A percentile compares a stretch with the other conserved stretches of the same genome.
phyloP scores from a whole-genome alignment of 495 filamentous ascomycete species.

The Annulohypoxylon moriforme region DNA sequence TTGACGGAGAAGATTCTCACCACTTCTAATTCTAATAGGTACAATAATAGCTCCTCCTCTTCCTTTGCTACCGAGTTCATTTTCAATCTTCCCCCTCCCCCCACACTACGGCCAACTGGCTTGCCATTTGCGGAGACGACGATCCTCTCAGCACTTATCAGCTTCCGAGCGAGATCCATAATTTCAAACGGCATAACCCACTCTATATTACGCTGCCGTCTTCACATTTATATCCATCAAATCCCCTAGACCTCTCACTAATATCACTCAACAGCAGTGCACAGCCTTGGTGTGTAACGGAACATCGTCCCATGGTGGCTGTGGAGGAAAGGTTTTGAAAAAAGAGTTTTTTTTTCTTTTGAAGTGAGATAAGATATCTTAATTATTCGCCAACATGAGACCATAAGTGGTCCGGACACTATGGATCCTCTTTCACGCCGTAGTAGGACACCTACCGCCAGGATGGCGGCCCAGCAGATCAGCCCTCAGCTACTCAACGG shows the following conservation, averaged over 20 bases:
- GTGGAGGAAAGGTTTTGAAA: conserved; percentile 32
- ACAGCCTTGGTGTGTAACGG: conserved; percentile 22
- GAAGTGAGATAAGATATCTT: conserved; percentile 27
- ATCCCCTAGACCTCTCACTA: background rate
- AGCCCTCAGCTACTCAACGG: conserved; percentile 55
- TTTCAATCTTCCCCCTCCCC: conserved; percentile 27
- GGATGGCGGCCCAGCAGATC: conserved; percentile 32
- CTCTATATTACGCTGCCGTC: conserved; percentile 16
- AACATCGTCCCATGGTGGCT: conserved; percentile 15
- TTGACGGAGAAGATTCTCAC: conserved; percentile 30
- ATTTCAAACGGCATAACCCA: conserved; percentile 13
- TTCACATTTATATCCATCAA: conserved; percentile 1
- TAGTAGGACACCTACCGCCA: conserved; percentile 21
- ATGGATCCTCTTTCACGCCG: conserved; percentile 36
- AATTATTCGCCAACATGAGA: conserved; percentile 32
- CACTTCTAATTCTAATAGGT: conserved; percentile 29
- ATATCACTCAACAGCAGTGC: conserved; percentile 8
- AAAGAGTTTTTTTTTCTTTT: conserved; percentile 2
- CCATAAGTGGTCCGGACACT: conserved; percentile 14
- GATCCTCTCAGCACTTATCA: conserved; percentile 26
- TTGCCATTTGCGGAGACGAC: conserved; percentile 31
- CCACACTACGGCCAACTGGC: conserved; percentile 30
- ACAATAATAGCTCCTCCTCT: conserved; percentile 20
- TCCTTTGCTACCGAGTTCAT: conserved; percentile 15
- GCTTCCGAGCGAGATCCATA: conserved; percentile 11